Evolutionary conservation across 1,284 basidiomycete genomes (phyloP), one percentile per base, ranked within the genome.

Genomic region (Ustilago trichophora): DNA sequence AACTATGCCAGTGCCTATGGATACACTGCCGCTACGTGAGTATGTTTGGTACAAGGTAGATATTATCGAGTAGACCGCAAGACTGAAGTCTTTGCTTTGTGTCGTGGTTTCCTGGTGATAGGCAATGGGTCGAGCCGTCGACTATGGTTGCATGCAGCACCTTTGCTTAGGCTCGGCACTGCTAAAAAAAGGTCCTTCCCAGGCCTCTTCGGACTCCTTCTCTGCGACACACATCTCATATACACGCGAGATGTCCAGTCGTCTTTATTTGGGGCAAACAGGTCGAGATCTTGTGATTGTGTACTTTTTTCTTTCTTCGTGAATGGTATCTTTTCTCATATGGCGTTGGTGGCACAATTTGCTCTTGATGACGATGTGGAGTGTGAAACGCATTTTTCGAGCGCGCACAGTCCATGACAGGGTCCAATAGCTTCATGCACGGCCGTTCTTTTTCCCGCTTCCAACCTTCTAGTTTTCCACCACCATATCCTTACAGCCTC

Each of bases 11-110:
- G 6, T 13, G 45, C 40, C 2, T 7, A 16, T 10, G 57, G 50
- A 2, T 60, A 53, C n/a, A 53, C 45, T n/a, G 57, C 57, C 33
- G 57, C 57, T 34, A 42, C 46, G 57, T 60, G 38, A 53, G 57
- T 60, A 15, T n/a, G n/a, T n/a, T n/a, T n/a, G n/a, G n/a, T n/a
- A n/a, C n/a, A n/a, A n/a, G n/a, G n/a, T n/a, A n/a, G n/a, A n/a
- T n/a, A n/a, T n/a, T n/a, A n/a, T n/a, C n/a, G n/a, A n/a, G n/a
- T n/a, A n/a, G n/a, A n/a, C n/a, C n/a, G n/a, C n/a, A n/a, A n/a
- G n/a, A n/a, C n/a, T n/a, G n/a, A n/a, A n/a, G n/a, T n/a, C n/a
- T n/a, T 35, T 11, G 3, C 18, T 19, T 41, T 21, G 8, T 10
- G 21, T 25, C 6, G 19, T 21, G 11, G 13, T 27, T 16, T 5